Conservation (phyloP, 2,329 filamentous ascomycete species). For the Arthrinium phaeospermum region DNA sequence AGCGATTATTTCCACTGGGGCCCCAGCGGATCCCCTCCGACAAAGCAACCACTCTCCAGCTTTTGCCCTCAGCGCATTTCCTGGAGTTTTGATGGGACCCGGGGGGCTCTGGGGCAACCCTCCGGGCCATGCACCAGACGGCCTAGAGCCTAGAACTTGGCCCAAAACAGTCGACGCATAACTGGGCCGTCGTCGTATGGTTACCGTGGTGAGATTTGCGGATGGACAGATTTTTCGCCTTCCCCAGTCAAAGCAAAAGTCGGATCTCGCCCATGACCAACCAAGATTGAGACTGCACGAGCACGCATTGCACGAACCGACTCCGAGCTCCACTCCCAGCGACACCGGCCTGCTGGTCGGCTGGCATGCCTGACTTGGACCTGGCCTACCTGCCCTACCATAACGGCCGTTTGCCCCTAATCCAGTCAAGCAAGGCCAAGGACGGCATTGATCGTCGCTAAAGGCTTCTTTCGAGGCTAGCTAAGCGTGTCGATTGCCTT, state of each 20-base stretch:
- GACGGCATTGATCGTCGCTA: slow-evolving; percentile 6
- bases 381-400: background rate
- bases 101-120: slow-evolving; percentile 15
- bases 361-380: background rate
- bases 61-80: slow-evolving; percentile 12
- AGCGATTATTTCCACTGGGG: slow-evolving; percentile 25
- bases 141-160: slow-evolving; percentile 10
- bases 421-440: background rate
- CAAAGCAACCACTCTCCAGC: slow-evolving; percentile 16
- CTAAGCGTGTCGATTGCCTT: background rate
- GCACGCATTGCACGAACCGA: background rate
- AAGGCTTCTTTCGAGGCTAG: background rate
- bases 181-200: slow-evolving; percentile 12
- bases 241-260: background rate
- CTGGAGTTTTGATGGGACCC: slow-evolving; percentile 14
- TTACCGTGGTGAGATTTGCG: slow-evolving; percentile 8
- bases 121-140: slow-evolving; percentile 1
- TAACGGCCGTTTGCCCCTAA: background rate
- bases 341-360: background rate
- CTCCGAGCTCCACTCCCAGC: background rate
- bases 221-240: background rate
- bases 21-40: slow-evolving; percentile 25
- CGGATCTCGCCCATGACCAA: slow-evolving; percentile 12
- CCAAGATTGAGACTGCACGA: background rate
- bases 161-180: slow-evolving; percentile 7